phyloP scores from a whole-genome alignment of 352 stramenopile genomes.

The Pythium biforme region DNA sequence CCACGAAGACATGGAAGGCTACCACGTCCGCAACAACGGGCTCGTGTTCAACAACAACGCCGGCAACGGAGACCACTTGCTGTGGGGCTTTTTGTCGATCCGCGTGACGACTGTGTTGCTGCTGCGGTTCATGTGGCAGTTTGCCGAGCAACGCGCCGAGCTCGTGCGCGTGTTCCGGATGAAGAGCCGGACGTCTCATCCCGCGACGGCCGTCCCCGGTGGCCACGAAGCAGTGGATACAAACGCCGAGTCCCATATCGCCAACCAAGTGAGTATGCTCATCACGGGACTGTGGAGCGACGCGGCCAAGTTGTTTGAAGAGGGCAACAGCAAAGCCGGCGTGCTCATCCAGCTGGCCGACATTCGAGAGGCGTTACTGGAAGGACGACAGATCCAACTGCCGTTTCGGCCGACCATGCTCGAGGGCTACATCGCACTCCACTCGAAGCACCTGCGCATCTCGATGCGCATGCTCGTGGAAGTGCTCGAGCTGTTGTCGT shows the following conservation, averaged over 20 bases:
- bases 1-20: conserved; percentile 72
- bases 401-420: conserved; percentile 34
- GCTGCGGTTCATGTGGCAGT: conserved; percentile 68
- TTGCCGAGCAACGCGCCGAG: conserved; percentile 38
- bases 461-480: conserved; percentile 64
- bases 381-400: conserved; percentile 23
- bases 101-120: conserved; percentile 55
- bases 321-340: conserved; percentile 57
- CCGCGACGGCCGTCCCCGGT: no score
- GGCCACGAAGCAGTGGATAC: neutral
- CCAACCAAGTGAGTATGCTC: conserved; percentile 50
- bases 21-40: conserved; percentile 66
- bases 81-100: conserved; percentile 73
- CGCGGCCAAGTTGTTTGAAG: conserved; percentile 66
- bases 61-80: conserved; percentile 59
- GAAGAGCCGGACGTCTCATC: conserved; percentile 4
- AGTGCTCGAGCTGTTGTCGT: conserved; percentile 61
- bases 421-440: conserved; percentile 51
- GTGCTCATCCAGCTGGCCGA: conserved; percentile 64
- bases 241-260: conserved; percentile 7
- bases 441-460: conserved; percentile 67
- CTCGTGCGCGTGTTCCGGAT: conserved; percentile 30
- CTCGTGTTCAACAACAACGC: conserved; percentile 62
- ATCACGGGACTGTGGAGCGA: conserved; percentile 70
- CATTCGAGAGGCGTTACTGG: conserved; percentile 39